Conservation (phyloP, 345 rosid genomes). For the Eucalyptus regnans region DNA sequence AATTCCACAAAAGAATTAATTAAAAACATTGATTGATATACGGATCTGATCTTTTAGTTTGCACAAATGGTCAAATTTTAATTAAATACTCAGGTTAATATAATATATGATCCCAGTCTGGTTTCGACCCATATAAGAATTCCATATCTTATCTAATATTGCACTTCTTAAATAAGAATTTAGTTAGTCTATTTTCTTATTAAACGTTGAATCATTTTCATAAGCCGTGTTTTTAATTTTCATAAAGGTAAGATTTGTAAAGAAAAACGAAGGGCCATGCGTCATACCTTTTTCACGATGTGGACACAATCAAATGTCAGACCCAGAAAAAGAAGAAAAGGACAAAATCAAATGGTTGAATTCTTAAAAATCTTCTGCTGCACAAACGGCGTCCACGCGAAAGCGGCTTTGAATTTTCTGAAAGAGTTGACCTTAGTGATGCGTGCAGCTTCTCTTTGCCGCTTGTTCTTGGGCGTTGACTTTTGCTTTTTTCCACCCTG, state of each 20-base stretch:
- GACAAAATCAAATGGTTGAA: background rate
- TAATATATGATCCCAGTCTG: background rate
- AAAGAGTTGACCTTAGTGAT: background rate
- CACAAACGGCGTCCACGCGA: background rate
- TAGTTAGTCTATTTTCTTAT: background rate
- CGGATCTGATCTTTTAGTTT: background rate
- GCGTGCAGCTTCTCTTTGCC: background rate
- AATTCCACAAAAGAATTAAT: background rate
- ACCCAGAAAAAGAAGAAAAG: too few species aligned
- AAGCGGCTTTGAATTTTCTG: background rate
- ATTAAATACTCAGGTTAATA: background rate
- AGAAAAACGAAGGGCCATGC: background rate
- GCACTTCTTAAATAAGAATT: background rate
- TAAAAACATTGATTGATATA: background rate
- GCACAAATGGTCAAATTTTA: background rate
- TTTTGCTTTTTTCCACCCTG: background rate
- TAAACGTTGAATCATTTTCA: background rate
- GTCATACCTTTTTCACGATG: background rate
- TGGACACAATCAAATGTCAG: background rate
- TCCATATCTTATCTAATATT: background rate
- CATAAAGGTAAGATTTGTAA: background rate
- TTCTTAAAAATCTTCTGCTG: background rate
- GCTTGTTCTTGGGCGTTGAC: background rate
- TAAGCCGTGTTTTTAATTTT: background rate
- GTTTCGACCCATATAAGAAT: background rate